These are phyloP conservation scores for Berberis vulgaris DNA, from an alignment of 164 flowering plant species.

Conservation along the genomic window DNA sequence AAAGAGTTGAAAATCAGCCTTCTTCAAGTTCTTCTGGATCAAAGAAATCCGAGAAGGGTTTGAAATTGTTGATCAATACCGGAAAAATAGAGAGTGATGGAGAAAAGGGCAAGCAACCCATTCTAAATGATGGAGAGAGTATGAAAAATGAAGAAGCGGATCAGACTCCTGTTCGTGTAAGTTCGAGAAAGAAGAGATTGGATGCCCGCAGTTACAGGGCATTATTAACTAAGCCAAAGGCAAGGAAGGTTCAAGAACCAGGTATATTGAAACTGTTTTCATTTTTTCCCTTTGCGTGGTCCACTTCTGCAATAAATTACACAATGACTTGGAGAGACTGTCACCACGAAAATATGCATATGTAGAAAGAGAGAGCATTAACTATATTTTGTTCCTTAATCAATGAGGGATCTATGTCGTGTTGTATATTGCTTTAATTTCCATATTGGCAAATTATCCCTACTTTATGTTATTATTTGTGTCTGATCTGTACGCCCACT, in stretches of 20 bases:
- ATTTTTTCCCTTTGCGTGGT: neutral
- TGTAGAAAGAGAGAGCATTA: too few species aligned
- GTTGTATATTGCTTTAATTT: too few species aligned
- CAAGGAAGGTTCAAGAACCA: constrained; percentile 14
- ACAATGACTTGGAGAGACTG: too few species aligned
- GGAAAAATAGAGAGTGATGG: constrained; percentile 18
- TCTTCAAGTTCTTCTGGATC: constrained; percentile 26
- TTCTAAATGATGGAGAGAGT: constrained; percentile 14
- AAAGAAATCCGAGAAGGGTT: constrained; percentile 28
- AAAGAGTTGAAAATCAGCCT: constrained; percentile 25
- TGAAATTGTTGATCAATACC: constrained; percentile 16
- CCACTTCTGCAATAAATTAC: too few species aligned
- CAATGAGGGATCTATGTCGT: too few species aligned
- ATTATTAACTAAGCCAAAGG: constrained; percentile 9
- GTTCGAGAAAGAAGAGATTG: constrained; percentile 19
- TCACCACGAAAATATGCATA: too few species aligned
- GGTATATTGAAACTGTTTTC: constrained; percentile 19
- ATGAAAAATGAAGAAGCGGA: constrained; percentile 13
- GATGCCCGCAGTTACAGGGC: constrained; percentile 39
- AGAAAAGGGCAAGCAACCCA: constrained; percentile 20
- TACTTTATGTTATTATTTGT: too few species aligned
- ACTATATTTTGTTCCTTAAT: too few species aligned
- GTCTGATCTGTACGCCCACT: too few species aligned
- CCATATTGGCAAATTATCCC: too few species aligned
- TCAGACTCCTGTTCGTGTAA: neutral